Conservation (phyloP, 805 yeast genomes). For the Wickerhamiella spandovensis region DNA sequence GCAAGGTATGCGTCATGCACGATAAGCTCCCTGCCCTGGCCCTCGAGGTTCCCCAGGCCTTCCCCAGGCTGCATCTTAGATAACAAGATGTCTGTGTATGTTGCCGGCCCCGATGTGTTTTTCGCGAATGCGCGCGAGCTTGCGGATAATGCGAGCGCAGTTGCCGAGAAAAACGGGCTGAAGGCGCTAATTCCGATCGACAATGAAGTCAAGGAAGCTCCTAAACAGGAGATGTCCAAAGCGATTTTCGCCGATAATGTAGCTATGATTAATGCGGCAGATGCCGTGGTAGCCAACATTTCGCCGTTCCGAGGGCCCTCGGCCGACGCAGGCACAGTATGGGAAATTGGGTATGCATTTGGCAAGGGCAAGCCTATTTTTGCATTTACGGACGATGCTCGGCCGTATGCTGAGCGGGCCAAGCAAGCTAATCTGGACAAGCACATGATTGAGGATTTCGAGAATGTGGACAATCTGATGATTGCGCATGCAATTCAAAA, state of each 20-base stretch:
- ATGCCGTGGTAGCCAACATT: slow-evolving; percentile 8
- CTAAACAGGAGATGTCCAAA: slow-evolving; percentile 3
- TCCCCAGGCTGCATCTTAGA: background rate
- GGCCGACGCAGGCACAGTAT: slow-evolving; percentile 9
- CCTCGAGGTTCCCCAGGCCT: too few relatives aligned
- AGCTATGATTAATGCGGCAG: slow-evolving; percentile 6
- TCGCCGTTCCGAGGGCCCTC: slow-evolving; percentile 10
- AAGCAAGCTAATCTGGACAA: background rate
- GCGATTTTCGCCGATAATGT: slow-evolving; percentile 5
- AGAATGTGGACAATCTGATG: slow-evolving; percentile 7
- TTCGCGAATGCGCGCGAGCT: slow-evolving; percentile 3
- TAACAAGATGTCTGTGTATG: slow-evolving; percentile 2
- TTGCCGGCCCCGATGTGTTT: slow-evolving; percentile 11
- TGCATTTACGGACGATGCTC: slow-evolving; percentile 2
- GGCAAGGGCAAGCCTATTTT: slow-evolving; percentile 7
- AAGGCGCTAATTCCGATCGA: slow-evolving; percentile 7
- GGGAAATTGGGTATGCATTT: slow-evolving; percentile 9
- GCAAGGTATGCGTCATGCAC: too few relatives aligned
- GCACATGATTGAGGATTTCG: slow-evolving; percentile 7
- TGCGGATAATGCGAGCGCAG: slow-evolving; percentile 2
- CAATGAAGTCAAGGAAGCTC: background rate
- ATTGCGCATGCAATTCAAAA: slow-evolving; percentile 5
- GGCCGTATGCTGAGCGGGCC: slow-evolving; percentile 4
- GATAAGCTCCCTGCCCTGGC: too few relatives aligned
- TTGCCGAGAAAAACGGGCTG: slow-evolving; percentile 3